Evolutionary conservation across 345 rosid genomes (phyloP).

Genomic region (Gynandropsis gynandra): DNA sequence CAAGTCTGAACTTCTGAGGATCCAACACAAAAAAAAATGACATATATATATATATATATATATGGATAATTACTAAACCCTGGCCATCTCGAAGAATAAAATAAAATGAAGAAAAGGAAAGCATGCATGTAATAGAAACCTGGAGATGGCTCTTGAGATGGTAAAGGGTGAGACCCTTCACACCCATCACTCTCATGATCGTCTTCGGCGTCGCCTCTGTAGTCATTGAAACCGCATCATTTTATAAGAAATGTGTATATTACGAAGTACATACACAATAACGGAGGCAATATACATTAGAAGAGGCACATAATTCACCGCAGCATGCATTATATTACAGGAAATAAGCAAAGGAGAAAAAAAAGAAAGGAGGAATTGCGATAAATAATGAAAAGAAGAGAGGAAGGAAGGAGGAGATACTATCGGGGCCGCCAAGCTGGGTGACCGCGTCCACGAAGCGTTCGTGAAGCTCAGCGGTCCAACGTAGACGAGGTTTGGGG

Average conservation of each 20-base stretch:
- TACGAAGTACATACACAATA: background rate
- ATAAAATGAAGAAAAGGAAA: constrained; percentile 1
- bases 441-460: constrained; percentile 85
- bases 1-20: constrained; percentile 75
- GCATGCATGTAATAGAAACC: constrained; percentile 34
- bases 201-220: constrained; percentile 98
- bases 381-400: too few relatives aligned
- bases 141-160: constrained; percentile 92
- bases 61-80: background rate
- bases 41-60: background rate
- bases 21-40: constrained; percentile 12
- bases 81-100: background rate
- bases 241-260: background rate
- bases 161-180: constrained; percentile 81
- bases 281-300: background rate
- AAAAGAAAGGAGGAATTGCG: too few relatives aligned
- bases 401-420: constrained; percentile 38
- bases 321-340: too few relatives aligned
- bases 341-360: too few relatives aligned
- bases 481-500: constrained; percentile 88
- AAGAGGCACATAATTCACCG: too few relatives aligned
- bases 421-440: constrained; percentile 81
- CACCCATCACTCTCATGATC: constrained; percentile 87
- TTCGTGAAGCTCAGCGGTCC: constrained; percentile 88
- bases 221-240: constrained; percentile 4